Base-by-base conservation (phyloP, 176 grass and related monocot species). In the Ensete ventricosum region DNA sequence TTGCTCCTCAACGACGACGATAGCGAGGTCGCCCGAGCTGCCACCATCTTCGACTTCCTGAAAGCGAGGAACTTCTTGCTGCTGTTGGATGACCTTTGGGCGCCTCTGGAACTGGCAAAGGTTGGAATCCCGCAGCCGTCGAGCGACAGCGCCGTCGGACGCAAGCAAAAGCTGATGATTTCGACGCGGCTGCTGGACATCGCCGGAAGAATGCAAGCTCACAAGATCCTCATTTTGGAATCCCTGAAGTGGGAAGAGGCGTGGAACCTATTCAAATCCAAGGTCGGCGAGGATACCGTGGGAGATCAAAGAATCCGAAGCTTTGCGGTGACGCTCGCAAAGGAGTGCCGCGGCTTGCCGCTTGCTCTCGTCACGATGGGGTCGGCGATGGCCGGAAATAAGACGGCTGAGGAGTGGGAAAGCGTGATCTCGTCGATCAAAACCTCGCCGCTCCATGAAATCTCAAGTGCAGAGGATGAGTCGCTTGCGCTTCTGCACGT, bases 11-110 rank as follows among this genome's bases (percentile, higher is more conserved):
- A 73, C 1, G 78, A 83, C 26, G 75, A 72, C 29, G 72, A 84
- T 0, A 84, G 75, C 21, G 89, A 83, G 76, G 83, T 79, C 74
- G 71, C 64, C 60, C 81, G 85, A 71, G 83, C 86, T 50, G 78
- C 81, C 0, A 67, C 54, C 2, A 88, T 92, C 59, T 74, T 80
- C 8, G 16, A 84, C 75, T 92, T 84, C 71, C 81, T 92, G 0
- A 76, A 78, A 73, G 64, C 81, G 52, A 92, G 86, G 72, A 86
- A 66, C 66, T 92, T 86, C 77, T 75, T 92, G 7, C 57, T 92
- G 14, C 66, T 92, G 52, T 69, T 92, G 49, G 89, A 92, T 53
- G 78, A 87, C 69, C 77, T 88, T 22, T 88, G 83, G 67, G 89
- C 77, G 10, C 86, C 78, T 16, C 6, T 84, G 1, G 63, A 88